Base-by-base conservation (phyloP, 176 grass and related monocot species). In the Avena sativa region DNA sequence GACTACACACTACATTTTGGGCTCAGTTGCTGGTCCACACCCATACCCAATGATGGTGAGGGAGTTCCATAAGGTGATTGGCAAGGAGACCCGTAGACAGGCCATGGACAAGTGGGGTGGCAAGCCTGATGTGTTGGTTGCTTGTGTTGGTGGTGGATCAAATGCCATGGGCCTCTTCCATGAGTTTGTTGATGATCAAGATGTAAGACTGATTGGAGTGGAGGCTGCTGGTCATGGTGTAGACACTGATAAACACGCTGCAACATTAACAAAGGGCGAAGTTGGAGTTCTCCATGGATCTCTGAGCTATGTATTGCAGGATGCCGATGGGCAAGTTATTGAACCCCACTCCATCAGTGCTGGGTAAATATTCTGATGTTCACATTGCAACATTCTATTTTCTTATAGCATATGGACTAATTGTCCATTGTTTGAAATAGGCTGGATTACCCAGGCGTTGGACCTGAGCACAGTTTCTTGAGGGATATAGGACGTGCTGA, bases 11-110 rank as follows among this genome's bases (percentile, higher is more conserved):
- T 99, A 99, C 68, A 99, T 99, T 67, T 86, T 99, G 32, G 97
- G 94, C 1, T 99, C 92, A 4, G 92, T 99, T 40, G 94, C 94
- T 52, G 97, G 97, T 53, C 97, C 94, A 3, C 97, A 99, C 59
- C 94, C 97, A 25, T 96, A 99, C 87, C 97, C 97, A 1, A 99
- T 99, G 94, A 94, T 99, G 92, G 97, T 99, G 38, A 95, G 97
- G 65, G 97, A 96, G 81, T 96, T 99, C 86, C 97, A 99, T 76
- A 93, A 92, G 59, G 55, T 99, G 26, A 99, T 99, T 71, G 97
- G 97, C 62, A 55, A 96, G 78, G 97, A 99, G 78, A 99, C 97
- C 19, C 87, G 94, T 70, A 96, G 75, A 79, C 97, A 99, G 58
- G 97, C 97, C 34, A 77, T 92, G 85, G 92, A 99, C 11, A 99